Evolutionary conservation across 345 rosid genomes (phyloP).

Genomic region (Euphorbia lathyris): DNA sequence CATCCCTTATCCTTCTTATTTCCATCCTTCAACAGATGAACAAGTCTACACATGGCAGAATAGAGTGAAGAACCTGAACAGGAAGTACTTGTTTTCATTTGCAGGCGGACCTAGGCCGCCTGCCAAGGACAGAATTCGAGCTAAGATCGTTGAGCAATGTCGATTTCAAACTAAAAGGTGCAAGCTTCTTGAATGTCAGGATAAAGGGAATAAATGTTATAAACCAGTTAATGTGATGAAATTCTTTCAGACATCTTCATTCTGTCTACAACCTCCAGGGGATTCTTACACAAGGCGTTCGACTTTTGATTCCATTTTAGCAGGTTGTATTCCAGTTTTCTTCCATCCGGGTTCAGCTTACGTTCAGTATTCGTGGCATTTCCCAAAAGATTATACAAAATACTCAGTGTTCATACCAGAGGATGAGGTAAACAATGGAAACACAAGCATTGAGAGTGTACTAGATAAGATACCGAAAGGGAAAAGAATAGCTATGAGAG

Average conservation of each 20-base stretch:
- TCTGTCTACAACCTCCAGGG: constrained; percentile 79
- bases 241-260: constrained; percentile 53
- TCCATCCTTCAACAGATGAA: constrained; percentile 60
- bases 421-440: constrained; percentile 31
- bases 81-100: constrained; percentile 56
- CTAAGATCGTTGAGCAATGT: constrained; percentile 61
- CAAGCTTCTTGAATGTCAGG: constrained; percentile 33
- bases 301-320: constrained; percentile 70
- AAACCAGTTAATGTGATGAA: constrained; percentile 48
- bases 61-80: constrained; percentile 42
- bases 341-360: constrained; percentile 88
- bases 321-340: constrained; percentile 88
- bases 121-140: constrained; percentile 46
- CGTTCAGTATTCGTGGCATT: constrained; percentile 77
- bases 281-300: constrained; percentile 84
- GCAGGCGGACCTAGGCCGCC: constrained; percentile 71
- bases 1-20: constrained; percentile 73
- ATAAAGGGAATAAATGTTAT: constrained; percentile 11
- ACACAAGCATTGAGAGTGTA: constrained; percentile 46
- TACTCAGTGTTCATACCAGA: constrained; percentile 66
- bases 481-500: constrained; percentile 46
- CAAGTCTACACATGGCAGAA: constrained; percentile 62
- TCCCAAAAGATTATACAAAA: constrained; percentile 52
- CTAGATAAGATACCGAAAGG: constrained; percentile 39
- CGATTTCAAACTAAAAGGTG: constrained; percentile 54